These are phyloP conservation scores for Penicillium flavigenum DNA, from an alignment of 495 filamentous ascomycete genomes.

Conservation along the genomic window DNA sequence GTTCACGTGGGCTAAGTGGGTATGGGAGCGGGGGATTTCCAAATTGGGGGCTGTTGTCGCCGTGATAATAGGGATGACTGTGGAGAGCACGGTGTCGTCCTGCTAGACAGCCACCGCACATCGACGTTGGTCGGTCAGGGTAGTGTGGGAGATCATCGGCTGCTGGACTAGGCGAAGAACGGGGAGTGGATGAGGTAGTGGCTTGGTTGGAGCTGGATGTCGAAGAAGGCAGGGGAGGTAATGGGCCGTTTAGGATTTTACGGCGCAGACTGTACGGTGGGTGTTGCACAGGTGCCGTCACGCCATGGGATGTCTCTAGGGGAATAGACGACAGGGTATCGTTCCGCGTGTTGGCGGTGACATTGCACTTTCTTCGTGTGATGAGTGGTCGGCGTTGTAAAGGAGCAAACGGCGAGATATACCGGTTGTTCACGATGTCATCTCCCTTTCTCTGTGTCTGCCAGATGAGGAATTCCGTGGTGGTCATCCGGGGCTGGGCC, in stretches of 20 bases:
- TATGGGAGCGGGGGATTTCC: not conserved
- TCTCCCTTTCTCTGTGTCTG: not conserved
- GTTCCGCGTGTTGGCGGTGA: not conserved
- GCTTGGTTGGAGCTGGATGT: not conserved
- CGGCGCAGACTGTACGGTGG: slow-evolving; percentile 1
- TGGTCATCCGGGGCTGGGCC: not conserved
- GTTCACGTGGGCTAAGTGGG: not conserved
- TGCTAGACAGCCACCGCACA: not conserved
- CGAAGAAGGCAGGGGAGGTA: not conserved
- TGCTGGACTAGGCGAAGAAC: not conserved
- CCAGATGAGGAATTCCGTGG: not conserved
- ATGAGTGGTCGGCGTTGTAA: not conserved
- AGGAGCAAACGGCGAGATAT: not conserved
- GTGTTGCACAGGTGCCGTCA: not conserved
- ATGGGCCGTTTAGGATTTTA: not conserved
- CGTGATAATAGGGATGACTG: not conserved
- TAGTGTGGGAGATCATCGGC: not conserved
- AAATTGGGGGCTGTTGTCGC: not conserved
- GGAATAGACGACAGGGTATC: not conserved
- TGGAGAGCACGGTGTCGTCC: not conserved
- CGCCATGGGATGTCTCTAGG: not conserved
- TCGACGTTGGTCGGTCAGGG: not conserved
- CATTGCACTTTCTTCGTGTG: not conserved
- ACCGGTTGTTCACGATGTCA: not conserved
- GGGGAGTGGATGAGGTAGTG: not conserved